These are phyloP conservation scores for Radiomyces spectabilis DNA, from an alignment of 192 early-diverging fungal genomes.

Conservation along the genomic window DNA sequence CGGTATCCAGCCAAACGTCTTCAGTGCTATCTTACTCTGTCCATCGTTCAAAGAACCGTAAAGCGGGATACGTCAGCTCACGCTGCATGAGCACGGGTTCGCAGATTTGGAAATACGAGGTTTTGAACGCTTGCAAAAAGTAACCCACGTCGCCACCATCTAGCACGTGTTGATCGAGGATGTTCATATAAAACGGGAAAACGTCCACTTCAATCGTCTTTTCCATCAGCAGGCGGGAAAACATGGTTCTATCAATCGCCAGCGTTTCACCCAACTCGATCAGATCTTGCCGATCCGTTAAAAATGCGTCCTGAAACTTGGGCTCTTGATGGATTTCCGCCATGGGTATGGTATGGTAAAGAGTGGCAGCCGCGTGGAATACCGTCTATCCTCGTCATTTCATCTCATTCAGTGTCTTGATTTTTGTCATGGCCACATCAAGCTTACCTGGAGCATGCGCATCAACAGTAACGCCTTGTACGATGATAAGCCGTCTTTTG, in stretches of 20 bases:
- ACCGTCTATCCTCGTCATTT: conserved; percentile 4
- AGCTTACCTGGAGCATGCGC: conserved; percentile 51
- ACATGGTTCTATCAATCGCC: conserved; percentile 41
- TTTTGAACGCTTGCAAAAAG: conserved; percentile 26
- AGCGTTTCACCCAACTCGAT: conserved; percentile 36
- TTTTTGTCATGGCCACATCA: neutral
- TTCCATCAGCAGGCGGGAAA: conserved; percentile 40
- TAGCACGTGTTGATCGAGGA: conserved; percentile 16
- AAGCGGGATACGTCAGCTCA: conserved; percentile 3
- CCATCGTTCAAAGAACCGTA: conserved; percentile 25
- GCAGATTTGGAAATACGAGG: conserved; percentile 16
- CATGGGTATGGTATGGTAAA: neutral
- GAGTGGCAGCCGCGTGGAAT: conserved; percentile 8
- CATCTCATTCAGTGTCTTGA: neutral
- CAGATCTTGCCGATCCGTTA: conserved; percentile 5
- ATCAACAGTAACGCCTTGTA: conserved; percentile 60
- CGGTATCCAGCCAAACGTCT: neutral
- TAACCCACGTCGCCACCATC: conserved; percentile 9
- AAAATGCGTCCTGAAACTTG: neutral
- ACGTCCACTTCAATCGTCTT: conserved; percentile 29
- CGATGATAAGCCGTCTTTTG: conserved; percentile 6
- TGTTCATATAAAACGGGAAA: conserved; percentile 19
- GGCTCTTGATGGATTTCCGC: neutral
- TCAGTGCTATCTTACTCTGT: conserved; percentile 14
- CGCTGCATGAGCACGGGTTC: conserved; percentile 10